Conservation (phyloP, 371 early-diverging fungal genomes). For the Encephalitozoon hellem region DNA sequence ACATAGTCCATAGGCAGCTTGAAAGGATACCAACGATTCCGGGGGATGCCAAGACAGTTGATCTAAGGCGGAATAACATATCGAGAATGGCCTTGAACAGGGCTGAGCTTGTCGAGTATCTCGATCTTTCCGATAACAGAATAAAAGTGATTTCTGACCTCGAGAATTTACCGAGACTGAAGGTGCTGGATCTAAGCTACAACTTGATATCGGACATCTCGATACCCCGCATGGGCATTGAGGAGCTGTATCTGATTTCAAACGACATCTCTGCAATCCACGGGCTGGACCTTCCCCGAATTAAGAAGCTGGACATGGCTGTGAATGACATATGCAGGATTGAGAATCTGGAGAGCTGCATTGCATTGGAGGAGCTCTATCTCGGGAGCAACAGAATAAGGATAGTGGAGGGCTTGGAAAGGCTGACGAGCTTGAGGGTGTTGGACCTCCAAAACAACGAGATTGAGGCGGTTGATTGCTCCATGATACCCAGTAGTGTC, state of each 20-base stretch:
- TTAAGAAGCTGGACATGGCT: constrained; percentile 53
- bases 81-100: constrained; percentile 7
- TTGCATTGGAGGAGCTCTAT: constrained; percentile 43
- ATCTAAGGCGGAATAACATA: constrained; percentile 37
- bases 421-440: constrained; percentile 24
- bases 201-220: constrained; percentile 38
- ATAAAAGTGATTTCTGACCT: constrained; percentile 31
- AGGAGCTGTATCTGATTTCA: constrained; percentile 51
- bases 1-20: constrained; percentile 16
- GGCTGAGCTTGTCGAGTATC: constrained; percentile 16
- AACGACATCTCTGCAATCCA: constrained; percentile 50
- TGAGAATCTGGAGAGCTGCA: constrained; percentile 21
- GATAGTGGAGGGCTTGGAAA: constrained; percentile 27
- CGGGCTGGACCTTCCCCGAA: not conserved
- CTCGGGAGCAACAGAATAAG: constrained; percentile 44
- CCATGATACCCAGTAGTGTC: constrained; percentile 27
- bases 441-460: constrained; percentile 52
- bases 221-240: not conserved
- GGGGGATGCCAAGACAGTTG: not conserved
- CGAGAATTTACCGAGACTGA: constrained; percentile 32
- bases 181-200: constrained; percentile 47
- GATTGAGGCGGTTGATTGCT: constrained; percentile 45
- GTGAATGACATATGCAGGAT: constrained; percentile 42
- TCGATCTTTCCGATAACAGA: constrained; percentile 55
- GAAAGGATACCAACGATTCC: constrained; percentile 16